Conservation (phyloP, 2,329 filamentous ascomycete species). For the Xylariaceae sp. region DNA sequence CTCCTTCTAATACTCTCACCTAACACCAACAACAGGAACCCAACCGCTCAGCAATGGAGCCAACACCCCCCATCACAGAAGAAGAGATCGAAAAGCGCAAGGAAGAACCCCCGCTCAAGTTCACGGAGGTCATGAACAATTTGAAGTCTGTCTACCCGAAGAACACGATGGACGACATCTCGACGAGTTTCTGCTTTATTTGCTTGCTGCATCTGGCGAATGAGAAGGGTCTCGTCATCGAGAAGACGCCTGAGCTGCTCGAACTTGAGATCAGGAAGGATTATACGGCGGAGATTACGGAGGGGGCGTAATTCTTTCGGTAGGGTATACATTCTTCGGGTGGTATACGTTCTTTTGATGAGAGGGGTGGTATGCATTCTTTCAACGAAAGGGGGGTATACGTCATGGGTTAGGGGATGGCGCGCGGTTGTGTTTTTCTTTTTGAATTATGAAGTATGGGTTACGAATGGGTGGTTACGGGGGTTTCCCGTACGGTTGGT, state of each 20-base stretch:
- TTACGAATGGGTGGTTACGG: too few relatives aligned
- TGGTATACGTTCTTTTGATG: too few relatives aligned
- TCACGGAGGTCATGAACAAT: slow-evolving; percentile 87
- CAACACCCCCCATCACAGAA: slow-evolving; percentile 28
- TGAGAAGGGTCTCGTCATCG: slow-evolving; percentile 80
- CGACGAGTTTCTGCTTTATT: slow-evolving; percentile 90
- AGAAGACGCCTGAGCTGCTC: slow-evolving; percentile 53
- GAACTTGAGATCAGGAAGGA: slow-evolving; percentile 60
- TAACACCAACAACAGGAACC: slow-evolving; percentile 23
- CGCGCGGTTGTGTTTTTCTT: too few relatives aligned
- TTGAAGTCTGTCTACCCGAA: slow-evolving; percentile 82
- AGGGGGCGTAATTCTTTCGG: slow-evolving; percentile 13
- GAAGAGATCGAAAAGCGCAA: slow-evolving; percentile 27
- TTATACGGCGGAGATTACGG: slow-evolving; percentile 53
- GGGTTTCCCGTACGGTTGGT: too few relatives aligned
- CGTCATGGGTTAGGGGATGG: too few relatives aligned
- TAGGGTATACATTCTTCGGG: too few relatives aligned
- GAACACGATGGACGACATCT: slow-evolving; percentile 85
- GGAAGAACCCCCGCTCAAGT: slow-evolving; percentile 60
- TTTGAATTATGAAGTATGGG: too few relatives aligned
- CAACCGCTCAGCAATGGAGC: slow-evolving; percentile 27
- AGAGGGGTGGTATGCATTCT: too few relatives aligned
- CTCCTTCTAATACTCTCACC: not conserved
- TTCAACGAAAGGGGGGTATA: too few relatives aligned
- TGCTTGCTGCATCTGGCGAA: slow-evolving; percentile 86